These are phyloP conservation scores for Rhizopus microsporus DNA, from an alignment of 371 early-diverging fungal species.

Conservation along the genomic window DNA sequence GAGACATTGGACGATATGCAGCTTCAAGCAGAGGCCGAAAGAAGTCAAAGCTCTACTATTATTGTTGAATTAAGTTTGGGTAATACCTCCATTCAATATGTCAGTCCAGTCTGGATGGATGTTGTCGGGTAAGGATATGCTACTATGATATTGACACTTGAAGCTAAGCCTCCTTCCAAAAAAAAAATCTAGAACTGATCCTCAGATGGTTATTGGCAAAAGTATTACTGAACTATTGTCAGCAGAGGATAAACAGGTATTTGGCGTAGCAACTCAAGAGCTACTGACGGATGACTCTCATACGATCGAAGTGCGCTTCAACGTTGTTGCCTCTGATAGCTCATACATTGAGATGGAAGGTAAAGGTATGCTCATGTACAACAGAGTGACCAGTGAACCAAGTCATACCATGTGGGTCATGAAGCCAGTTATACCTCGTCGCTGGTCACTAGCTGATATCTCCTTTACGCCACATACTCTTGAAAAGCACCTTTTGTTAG, in stretches of 20 bases:
- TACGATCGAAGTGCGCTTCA: slow-evolving; percentile 77
- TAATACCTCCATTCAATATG: slow-evolving; percentile 49
- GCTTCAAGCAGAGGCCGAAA: slow-evolving; percentile 54
- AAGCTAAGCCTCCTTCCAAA: no score
- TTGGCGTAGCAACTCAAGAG: slow-evolving; percentile 67
- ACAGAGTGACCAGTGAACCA: slow-evolving; percentile 65
- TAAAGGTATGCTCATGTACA: slow-evolving; percentile 89
- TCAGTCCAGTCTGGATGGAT: slow-evolving; percentile 64
- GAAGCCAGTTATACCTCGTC: slow-evolving; percentile 52
- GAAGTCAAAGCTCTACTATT: slow-evolving; percentile 59
- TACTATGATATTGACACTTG: background rate
- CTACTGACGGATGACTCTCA: slow-evolving; percentile 69
- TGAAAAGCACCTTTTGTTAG: slow-evolving; percentile 6
- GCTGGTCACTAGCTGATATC: slow-evolving; percentile 28
- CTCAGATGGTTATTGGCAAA: slow-evolving; percentile 47
- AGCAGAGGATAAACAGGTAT: slow-evolving; percentile 60
- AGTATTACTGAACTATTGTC: slow-evolving; percentile 49
- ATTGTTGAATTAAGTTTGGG: slow-evolving; percentile 63
- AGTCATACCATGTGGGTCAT: slow-evolving; percentile 87
- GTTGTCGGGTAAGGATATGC: slow-evolving; percentile 57
- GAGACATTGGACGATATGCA: slow-evolving; percentile 27
- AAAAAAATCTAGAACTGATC: slow-evolving; percentile 42
- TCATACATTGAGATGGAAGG: slow-evolving; percentile 77
- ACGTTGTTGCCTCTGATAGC: slow-evolving; percentile 50
- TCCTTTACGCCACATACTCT: slow-evolving; percentile 12